These are phyloP conservation scores for Venturia pyrina DNA, from an alignment of 2,329 filamentous ascomycete species.

Conservation along the genomic window DNA sequence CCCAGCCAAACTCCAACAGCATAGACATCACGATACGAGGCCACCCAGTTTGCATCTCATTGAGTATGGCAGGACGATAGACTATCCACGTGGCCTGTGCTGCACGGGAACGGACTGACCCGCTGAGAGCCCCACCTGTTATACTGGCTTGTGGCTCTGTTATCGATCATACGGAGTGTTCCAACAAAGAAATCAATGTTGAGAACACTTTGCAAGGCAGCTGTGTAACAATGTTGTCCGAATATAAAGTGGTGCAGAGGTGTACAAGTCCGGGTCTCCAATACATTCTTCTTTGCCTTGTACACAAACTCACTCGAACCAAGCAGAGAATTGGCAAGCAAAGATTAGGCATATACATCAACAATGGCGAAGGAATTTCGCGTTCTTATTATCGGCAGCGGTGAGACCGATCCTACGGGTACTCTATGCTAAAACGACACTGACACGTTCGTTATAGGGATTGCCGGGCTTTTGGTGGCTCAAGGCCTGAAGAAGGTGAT, in stretches of 20 bases:
- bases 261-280: not conserved
- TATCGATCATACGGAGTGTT: not conserved
- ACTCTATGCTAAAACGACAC: not conserved
- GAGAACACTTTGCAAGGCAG: not conserved
- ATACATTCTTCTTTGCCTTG: not conserved
- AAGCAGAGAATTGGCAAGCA: not conserved
- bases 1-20: not conserved
- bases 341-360: not conserved
- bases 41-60: too few species aligned
- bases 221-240: not conserved
- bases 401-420: not conserved
- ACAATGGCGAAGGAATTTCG: slow-evolving; percentile 1
- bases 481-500: slow-evolving; percentile 11
- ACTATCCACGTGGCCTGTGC: not conserved
- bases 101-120: not conserved
- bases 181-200: not conserved
- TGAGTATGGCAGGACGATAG: not conserved
- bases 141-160: not conserved
- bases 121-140: not conserved
- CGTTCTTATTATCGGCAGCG: slow-evolving; percentile 7
- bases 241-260: not conserved
- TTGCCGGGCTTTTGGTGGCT: slow-evolving; percentile 6
- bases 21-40: not conserved
- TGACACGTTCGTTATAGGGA: not conserved
- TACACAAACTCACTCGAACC: not conserved